Percentiles rank a stretch among this genome's conserved stretches.
Evolutionary conservation across 345 rosid genomes (phyloP).

Genomic region (Crucihimalaya himalaica): DNA sequence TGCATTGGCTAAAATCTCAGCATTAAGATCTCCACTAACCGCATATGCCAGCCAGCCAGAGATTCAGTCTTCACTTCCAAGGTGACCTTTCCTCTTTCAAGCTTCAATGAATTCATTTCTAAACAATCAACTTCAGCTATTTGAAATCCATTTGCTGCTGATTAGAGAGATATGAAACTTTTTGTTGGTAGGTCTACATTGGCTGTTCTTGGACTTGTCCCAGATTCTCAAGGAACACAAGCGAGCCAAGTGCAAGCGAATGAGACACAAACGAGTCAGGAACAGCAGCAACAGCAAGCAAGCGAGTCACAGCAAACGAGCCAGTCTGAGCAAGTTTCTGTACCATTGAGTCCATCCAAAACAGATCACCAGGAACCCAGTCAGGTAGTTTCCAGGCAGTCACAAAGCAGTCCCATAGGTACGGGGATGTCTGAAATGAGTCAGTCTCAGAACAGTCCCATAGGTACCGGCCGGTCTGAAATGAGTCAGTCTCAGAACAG

Average conservation of each 20-base stretch:
- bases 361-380: conserved; percentile 32
- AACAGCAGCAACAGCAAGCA: conserved; percentile 28
- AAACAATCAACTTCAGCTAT: neutral
- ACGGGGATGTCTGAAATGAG: conserved; percentile 21
- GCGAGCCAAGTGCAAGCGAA: conserved; percentile 29
- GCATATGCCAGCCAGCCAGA: conserved; percentile 84
- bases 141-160: conserved; percentile 29
- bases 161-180: conserved; percentile 12
- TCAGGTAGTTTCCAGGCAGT: conserved; percentile 23
- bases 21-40: conserved; percentile 75
- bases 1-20: conserved; percentile 69
- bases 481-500: conserved; percentile 4
- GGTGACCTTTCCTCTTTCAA: conserved; percentile 41
- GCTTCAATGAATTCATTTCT: neutral
- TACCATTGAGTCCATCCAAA: conserved; percentile 26
- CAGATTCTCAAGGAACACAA: conserved; percentile 56
- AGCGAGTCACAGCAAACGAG: conserved; percentile 28
- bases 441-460: conserved; percentile 11
- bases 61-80: conserved; percentile 79
- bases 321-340: conserved; percentile 33
- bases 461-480: neutral
- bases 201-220: conserved; percentile 75
- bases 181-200: conserved; percentile 58
- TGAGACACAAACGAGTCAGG: conserved; percentile 26
- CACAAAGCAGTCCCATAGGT: conserved; percentile 31